phyloP scores from a whole-genome alignment of 2,329 filamentous ascomycete genomes.

The Zymoseptoria pseudotritici region DNA sequence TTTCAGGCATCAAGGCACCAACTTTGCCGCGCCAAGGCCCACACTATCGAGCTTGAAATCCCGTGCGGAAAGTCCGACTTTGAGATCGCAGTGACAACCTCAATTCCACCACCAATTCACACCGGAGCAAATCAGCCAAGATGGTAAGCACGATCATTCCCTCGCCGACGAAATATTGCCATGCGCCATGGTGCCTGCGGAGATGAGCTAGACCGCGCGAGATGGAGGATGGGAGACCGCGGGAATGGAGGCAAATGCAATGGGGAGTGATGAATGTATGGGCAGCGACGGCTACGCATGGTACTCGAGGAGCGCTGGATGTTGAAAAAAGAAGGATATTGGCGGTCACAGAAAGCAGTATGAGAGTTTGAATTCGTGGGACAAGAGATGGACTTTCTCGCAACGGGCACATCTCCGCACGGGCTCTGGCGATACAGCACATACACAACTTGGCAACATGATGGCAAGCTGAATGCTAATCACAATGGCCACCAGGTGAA shows the following conservation, averaged over 20 bases:
- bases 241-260: neutral
- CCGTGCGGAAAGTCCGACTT: neutral
- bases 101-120: neutral
- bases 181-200: neutral
- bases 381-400: neutral
- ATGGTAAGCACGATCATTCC: constrained; percentile 11
- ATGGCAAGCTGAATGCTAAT: neutral
- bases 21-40: neutral
- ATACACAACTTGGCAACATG: neutral
- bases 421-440: neutral
- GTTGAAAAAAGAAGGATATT: neutral
- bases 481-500: constrained; percentile 64
- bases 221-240: neutral
- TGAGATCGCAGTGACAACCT: neutral
- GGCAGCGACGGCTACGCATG: neutral
- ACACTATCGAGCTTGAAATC: neutral
- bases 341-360: neutral
- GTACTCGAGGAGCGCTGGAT: neutral
- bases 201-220: neutral
- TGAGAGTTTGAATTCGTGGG: neutral
- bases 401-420: neutral
- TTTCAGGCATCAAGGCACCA: neutral
- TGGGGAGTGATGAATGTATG: neutral
- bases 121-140: constrained; percentile 13
- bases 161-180: neutral